Evolutionary conservation across 129 eudicot species (phyloP), one percentile per base, ranked within the genome.

Genomic region (Calendula officinalis): DNA sequence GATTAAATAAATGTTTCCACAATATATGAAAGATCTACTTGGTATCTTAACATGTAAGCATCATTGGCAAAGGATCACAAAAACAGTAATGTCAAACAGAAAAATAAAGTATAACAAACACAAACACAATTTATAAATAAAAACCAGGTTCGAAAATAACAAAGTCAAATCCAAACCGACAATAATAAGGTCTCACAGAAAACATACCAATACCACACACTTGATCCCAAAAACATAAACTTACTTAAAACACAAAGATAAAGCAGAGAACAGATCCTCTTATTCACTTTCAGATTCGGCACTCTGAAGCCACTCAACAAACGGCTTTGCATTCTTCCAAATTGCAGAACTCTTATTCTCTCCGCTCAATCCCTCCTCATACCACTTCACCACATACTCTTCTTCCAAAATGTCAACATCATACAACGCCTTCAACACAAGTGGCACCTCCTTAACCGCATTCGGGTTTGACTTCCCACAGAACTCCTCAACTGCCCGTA

Each of bases 231-330:
- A 22, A 22, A 22, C 1, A 13, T n/a, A 35, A n/a, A 37, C 36
- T 11, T 33, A 1, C 5, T 36, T n/a, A 36, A 56, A 57, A 6
- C 42, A 57, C 9, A 68, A 4, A 40, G 37, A 51, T 62, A 50
- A 9, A 41, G 9, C 33, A 32, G n/a, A 43, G 4, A 36, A 9
- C 47, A 13, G 10, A 40, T 22, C 64, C 14, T 58, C 10, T 81
- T 74, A 81, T 60, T 84, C 95, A 3, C 86, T 14, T 60, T 87
- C 95, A 22, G 95, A 87, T 67, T 87, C 95, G 0, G 95, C 95
- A 42, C 80, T 87, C 86, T 81, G 91, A 15, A 87, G 86, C 95
- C 95, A 87, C 66, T 87, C 95, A 7, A 84, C 81, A 57, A 87
- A 87, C 0, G 95, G 95, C 68, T 84, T 87, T 2, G 74, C 91